Conservation (phyloP, 2,329 filamentous ascomycete species). For the Botrytis tulipae region DNA sequence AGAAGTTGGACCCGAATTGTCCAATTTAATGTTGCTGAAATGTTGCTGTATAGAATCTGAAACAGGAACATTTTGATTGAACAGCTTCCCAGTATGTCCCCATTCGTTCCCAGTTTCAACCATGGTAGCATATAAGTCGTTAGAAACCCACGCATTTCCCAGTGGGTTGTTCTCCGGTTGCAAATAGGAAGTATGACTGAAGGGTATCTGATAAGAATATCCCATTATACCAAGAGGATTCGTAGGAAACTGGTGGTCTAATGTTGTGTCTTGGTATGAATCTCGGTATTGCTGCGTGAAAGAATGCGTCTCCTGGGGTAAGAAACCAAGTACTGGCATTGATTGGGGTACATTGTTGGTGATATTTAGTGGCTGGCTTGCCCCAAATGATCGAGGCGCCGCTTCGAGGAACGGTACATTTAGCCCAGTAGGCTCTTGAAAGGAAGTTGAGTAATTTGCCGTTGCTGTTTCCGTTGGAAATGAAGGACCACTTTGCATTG, state of each 20-base stretch:
- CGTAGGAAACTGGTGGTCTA: slow-evolving; percentile 13
- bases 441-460: background rate
- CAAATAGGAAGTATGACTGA: background rate
- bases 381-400: background rate
- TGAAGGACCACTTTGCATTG: background rate
- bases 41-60: background rate
- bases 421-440: background rate
- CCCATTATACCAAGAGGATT: background rate
- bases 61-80: slow-evolving; percentile 19
- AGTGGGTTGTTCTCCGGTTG: slow-evolving; percentile 19
- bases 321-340: background rate
- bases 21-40: slow-evolving; percentile 3
- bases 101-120: slow-evolving; percentile 30
- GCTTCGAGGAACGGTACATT: background rate
- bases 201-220: background rate
- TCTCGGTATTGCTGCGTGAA: slow-evolving; percentile 10
- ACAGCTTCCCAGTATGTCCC: slow-evolving; percentile 18
- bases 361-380: background rate
- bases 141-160: slow-evolving; percentile 29
- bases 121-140: slow-evolving; percentile 33
- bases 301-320: background rate
- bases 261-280: background rate
- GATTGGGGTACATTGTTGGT: background rate
- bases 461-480: background rate
- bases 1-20: background rate